phyloP scores from a whole-genome alignment of 345 rosid species.

The Kandelia obovata region DNA sequence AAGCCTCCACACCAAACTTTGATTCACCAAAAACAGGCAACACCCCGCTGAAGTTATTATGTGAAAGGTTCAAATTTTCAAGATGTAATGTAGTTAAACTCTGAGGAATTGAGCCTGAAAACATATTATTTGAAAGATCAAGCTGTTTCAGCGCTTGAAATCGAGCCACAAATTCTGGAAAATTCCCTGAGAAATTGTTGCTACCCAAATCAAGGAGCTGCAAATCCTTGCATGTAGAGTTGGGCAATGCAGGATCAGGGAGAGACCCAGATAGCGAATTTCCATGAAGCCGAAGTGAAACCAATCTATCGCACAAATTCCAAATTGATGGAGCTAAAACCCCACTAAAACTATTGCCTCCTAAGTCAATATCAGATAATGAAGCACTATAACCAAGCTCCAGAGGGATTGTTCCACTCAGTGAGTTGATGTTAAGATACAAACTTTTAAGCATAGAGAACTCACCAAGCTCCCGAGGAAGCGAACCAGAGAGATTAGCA shows the following conservation, averaged over 20 bases:
- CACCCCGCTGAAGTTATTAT: conserved; percentile 78
- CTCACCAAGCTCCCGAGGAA: conserved; percentile 86
- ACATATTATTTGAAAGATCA: conserved; percentile 71
- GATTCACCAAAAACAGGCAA: conserved; percentile 64
- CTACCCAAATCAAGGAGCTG: conserved; percentile 74
- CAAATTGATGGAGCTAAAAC: conserved; percentile 79
- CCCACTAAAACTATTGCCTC: conserved; percentile 56
- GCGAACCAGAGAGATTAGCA: conserved; percentile 87
- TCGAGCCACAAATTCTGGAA: conserved; percentile 67
- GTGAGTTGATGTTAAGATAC: conserved; percentile 71
- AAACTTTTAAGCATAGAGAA: conserved; percentile 83
- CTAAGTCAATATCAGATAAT: conserved; percentile 72
- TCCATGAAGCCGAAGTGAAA: conserved; percentile 59
- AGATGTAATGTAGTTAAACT: conserved; percentile 48
- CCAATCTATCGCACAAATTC: conserved; percentile 84
- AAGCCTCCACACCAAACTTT: conserved; percentile 59
- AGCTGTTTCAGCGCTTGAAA: conserved; percentile 65
- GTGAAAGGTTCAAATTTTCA: conserved; percentile 75
- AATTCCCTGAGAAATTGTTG: conserved; percentile 73
- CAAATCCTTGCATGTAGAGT: conserved; percentile 61
- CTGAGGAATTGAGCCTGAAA: conserved; percentile 71
- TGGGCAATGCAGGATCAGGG: conserved; percentile 82
- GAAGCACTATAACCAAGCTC: conserved; percentile 94
- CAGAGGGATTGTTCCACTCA: conserved; percentile 75
- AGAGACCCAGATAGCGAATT: conserved; percentile 61